Base-by-base conservation (phyloP, 176 grass and related monocot species). In the Panicum miliaceum region DNA sequence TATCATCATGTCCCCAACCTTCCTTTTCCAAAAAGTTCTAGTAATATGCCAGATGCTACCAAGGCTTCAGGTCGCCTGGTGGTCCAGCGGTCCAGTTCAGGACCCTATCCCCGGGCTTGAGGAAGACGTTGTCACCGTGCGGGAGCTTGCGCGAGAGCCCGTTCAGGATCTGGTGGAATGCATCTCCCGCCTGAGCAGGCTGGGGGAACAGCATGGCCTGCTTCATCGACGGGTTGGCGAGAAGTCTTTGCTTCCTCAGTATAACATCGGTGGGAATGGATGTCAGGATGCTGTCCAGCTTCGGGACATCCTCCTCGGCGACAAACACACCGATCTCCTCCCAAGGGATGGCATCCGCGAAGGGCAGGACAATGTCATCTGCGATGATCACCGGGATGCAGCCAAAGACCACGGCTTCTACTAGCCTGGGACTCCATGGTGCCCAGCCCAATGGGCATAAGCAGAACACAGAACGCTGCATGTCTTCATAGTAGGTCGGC, bases 351-450 rank as follows among this genome's bases (percentile, higher is more conserved):
- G 96, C 93, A 0, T 95, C 93, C 0, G 96, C 93, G 3, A 98
- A 98, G 27, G 96, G 96, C 3, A 98, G 85, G 71, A 95, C 91
- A 7, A 98, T 98, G 72, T 95, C 93, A 34, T 98, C 93, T 8
- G 96, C 93, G 14, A 98, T 95, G 59, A 98, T 95, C 52, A 98
- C 96, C 0, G 96, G 96, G 80, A 97, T 94, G 89, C 95, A 97
- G 15, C 95, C 92, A 1, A 97, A 97, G 12, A 97, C 88, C 45
- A 97, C 93, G 0, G 91, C 96, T 63, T 98, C 96, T 43, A 95
- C 93, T n/a, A 95, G 70, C 9, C 96, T 83, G 36, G 96, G 96
- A 35, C 96, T 98, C 96, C 96, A 98, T 60, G 96, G 96, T 50
- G 96, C 96, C 96, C 93, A 98, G 23, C 96, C 96, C 76, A 98